phyloP scores from a whole-genome alignment of 495 filamentous ascomycete genomes.

The Hypoxylon rickii region DNA sequence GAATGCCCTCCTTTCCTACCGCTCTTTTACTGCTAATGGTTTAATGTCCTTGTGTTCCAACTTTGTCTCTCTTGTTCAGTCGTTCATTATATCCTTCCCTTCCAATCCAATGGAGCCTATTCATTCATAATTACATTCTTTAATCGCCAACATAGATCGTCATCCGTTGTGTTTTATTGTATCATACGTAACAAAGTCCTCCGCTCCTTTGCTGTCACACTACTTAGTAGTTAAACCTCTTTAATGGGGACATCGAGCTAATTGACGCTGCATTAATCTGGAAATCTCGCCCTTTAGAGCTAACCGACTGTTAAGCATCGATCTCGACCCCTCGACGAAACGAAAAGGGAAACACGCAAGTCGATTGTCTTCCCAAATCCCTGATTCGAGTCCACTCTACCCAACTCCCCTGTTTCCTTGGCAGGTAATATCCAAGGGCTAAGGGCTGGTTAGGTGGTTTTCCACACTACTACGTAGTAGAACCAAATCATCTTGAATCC shows the following conservation, averaged over 20 bases:
- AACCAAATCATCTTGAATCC: slow-evolving; percentile 12
- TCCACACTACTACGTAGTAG: too few relatives aligned
- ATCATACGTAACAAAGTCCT: slow-evolving; percentile 1
- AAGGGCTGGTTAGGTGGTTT: slow-evolving; percentile 6
- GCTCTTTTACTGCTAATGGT: not conserved
- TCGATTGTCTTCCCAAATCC: slow-evolving; percentile 30
- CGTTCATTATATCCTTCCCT: slow-evolving; percentile 17
- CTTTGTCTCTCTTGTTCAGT: not conserved
- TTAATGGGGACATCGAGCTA: not conserved
- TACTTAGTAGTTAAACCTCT: not conserved
- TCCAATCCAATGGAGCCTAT: too few relatives aligned
- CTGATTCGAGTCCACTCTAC: slow-evolving; percentile 28
- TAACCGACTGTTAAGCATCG: slow-evolving; percentile 19
- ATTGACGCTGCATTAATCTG: slow-evolving; percentile 28
- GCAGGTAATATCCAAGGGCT: slow-evolving; percentile 18
- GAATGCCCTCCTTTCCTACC: slow-evolving; percentile 25
- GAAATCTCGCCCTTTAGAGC: slow-evolving; percentile 21
- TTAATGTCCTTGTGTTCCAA: slow-evolving; percentile 13
- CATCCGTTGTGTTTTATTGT: not conserved
- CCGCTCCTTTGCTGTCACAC: slow-evolving; percentile 22
- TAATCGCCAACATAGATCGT: not conserved
- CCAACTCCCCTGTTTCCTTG: slow-evolving; percentile 27
- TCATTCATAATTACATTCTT: slow-evolving; percentile 14
- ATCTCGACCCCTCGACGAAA: slow-evolving; percentile 29
- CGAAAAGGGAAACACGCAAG: slow-evolving; percentile 20